Percentiles rank a stretch among this genome's conserved stretches.
Evolutionary conservation across 441 rosid genomes (phyloP).

Genomic region (Geranium incanum): DNA sequence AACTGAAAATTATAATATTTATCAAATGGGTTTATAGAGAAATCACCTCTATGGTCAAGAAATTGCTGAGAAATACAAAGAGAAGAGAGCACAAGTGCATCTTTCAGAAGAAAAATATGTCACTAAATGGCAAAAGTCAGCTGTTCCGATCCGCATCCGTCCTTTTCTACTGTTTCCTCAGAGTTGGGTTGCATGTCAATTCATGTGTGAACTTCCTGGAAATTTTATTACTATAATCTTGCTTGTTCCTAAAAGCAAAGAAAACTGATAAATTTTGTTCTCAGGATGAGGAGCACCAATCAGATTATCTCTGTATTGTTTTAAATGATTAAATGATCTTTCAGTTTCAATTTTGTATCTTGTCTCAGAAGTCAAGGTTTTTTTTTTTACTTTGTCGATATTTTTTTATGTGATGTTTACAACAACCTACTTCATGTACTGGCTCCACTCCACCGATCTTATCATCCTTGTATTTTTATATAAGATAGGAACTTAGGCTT

Average conservation of each 20-base stretch:
- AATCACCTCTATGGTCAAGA: background rate
- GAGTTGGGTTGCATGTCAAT: slow-evolving; percentile 1
- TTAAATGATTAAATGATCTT: background rate
- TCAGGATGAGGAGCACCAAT: background rate
- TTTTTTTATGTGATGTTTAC: background rate
- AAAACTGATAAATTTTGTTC: background rate
- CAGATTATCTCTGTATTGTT: background rate
- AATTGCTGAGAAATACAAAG: slow-evolving; percentile 2
- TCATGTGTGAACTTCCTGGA: background rate
- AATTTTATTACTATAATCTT: background rate
- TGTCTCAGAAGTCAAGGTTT: slow-evolving; percentile 12
- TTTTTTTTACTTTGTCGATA: background rate
- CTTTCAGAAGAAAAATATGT: background rate
- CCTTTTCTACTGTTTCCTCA: background rate
- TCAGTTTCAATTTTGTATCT: background rate
- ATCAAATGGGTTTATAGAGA: too few relatives aligned
- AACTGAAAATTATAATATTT: background rate
- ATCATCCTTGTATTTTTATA: background rate
- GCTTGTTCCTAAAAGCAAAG: slow-evolving; percentile 3
- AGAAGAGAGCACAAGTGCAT: background rate
- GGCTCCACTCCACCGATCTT: background rate
- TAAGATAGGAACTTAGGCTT: background rate
- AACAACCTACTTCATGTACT: slow-evolving; percentile 1
- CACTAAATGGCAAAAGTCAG: background rate
- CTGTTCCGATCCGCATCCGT: background rate